These are phyloP conservation scores for Scedosporium minutisporum DNA, from an alignment of 2,329 filamentous ascomycete genomes.

Conservation along the genomic window DNA sequence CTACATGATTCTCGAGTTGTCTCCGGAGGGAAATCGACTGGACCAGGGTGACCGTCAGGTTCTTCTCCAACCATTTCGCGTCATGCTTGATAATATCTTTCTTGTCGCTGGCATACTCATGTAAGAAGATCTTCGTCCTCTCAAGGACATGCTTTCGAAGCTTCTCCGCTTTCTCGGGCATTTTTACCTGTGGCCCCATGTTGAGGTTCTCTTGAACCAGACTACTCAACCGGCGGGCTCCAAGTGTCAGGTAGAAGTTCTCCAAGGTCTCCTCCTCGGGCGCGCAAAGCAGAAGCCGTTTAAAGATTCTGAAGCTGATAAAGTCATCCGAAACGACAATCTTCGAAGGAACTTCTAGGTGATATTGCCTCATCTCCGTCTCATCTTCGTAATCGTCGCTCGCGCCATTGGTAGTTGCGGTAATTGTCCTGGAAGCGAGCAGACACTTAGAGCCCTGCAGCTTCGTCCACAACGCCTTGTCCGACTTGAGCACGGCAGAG, in stretches of 20 bases:
- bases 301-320: slow-evolving; percentile 81
- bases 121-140: slow-evolving; percentile 78
- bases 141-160: slow-evolving; percentile 78
- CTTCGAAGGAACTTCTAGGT: slow-evolving; percentile 59
- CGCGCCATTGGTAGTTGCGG: background rate
- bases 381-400: slow-evolving; percentile 40
- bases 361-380: slow-evolving; percentile 64
- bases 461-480: slow-evolving; percentile 66
- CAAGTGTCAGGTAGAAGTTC: slow-evolving; percentile 72
- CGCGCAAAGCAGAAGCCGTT: slow-evolving; percentile 70
- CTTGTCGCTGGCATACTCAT: slow-evolving; percentile 62
- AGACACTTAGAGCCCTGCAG: slow-evolving; percentile 71
- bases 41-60: slow-evolving; percentile 69
- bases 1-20: slow-evolving; percentile 56
- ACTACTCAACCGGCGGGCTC: slow-evolving; percentile 64
- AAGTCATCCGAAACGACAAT: slow-evolving; percentile 83
- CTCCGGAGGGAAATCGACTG: slow-evolving; percentile 68
- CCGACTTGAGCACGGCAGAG: slow-evolving; percentile 57
- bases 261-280: slow-evolving; percentile 86
- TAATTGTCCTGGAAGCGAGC: slow-evolving; percentile 56
- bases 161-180: slow-evolving; percentile 58
- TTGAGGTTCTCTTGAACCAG: slow-evolving; percentile 70
- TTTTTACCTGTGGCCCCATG: slow-evolving; percentile 56
- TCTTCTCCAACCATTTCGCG: slow-evolving; percentile 80
- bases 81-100: slow-evolving; percentile 77